These are phyloP conservation scores for Murraya koenigii DNA, from an alignment of 345 rosid genomes.

Conservation along the genomic window DNA sequence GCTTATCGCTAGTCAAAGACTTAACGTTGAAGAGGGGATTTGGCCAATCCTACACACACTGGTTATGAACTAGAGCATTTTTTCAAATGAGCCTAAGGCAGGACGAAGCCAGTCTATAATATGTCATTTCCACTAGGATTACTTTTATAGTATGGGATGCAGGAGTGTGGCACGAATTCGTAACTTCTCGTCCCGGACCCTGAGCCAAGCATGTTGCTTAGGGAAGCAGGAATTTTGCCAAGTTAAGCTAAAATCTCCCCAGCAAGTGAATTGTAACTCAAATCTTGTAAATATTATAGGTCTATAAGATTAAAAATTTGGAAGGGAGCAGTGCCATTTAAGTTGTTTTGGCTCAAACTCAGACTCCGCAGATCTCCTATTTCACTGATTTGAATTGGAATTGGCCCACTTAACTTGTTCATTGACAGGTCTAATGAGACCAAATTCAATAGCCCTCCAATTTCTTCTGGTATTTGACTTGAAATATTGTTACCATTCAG, in stretches of 20 bases:
- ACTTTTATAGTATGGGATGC: too few relatives aligned
- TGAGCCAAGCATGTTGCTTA: conserved; percentile 31
- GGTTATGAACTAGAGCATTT: too few relatives aligned
- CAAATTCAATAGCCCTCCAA: conserved; percentile 14
- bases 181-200: too few relatives aligned
- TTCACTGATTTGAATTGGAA: conserved; percentile 25
- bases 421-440: conserved; percentile 18
- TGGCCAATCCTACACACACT: too few relatives aligned
- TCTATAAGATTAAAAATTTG: conserved; percentile 30
- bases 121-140: too few relatives aligned
- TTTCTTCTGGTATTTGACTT: conserved; percentile 19
- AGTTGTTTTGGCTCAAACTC: conserved; percentile 14
- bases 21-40: too few relatives aligned
- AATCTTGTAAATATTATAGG: conserved; percentile 30
- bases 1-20: too few relatives aligned
- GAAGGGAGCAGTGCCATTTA: conserved; percentile 9
- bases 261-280: conserved; percentile 33
- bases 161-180: too few relatives aligned
- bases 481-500: conserved; percentile 23
- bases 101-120: too few relatives aligned
- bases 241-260: conserved; percentile 35
- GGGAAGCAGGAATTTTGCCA: conserved; percentile 32
- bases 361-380: conserved; percentile 13
- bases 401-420: conserved; percentile 29
- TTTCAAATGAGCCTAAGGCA: too few relatives aligned